Percentiles rank a stretch among this genome's conserved stretches.
Conservation (phyloP, 495 filamentous ascomycete genomes). For the Venustampulla echinocandica region DNA sequence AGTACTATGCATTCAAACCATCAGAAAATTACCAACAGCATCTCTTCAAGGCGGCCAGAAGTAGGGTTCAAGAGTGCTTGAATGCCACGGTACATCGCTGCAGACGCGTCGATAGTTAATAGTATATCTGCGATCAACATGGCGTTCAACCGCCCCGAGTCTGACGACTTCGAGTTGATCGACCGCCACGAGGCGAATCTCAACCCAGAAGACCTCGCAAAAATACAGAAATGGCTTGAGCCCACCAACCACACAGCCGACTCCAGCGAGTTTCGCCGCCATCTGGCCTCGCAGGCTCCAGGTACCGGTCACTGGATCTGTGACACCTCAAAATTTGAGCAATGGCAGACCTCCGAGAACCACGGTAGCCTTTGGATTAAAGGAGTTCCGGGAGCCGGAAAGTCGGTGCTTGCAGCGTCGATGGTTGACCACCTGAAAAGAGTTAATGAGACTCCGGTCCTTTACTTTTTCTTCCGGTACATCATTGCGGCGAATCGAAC, state of each 20-base stretch:
- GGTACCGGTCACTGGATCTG: slow-evolving; percentile 39
- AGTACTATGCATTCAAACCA: no score
- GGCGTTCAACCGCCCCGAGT: slow-evolving; percentile 1
- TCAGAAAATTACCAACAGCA: no score
- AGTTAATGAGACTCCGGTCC: slow-evolving; percentile 23
- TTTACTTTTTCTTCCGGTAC: slow-evolving; percentile 48
- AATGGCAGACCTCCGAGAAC: slow-evolving; percentile 30
- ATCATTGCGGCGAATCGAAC: slow-evolving; percentile 41
- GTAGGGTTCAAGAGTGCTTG: no score
- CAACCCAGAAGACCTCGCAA: slow-evolving; percentile 12
- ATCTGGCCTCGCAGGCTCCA: slow-evolving; percentile 28
- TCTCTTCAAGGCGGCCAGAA: no score
- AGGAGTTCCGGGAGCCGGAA: slow-evolving; percentile 42
- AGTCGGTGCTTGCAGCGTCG: slow-evolving; percentile 39
- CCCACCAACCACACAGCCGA: slow-evolving; percentile 25
- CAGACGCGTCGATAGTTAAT: not conserved
- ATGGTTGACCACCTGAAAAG: slow-evolving; percentile 26
- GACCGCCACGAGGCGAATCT: slow-evolving; percentile 10
- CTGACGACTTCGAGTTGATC: slow-evolving; percentile 13
- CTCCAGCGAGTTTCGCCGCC: slow-evolving; percentile 27
- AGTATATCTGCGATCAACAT: not conserved
- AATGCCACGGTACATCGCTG: no score
- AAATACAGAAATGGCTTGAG: slow-evolving; percentile 28
- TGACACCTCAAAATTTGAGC: slow-evolving; percentile 24
- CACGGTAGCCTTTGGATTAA: slow-evolving; percentile 37